These are phyloP conservation scores for Histomonas meleagridis DNA, from an alignment of 208 protist species.

Conservation along the genomic window DNA sequence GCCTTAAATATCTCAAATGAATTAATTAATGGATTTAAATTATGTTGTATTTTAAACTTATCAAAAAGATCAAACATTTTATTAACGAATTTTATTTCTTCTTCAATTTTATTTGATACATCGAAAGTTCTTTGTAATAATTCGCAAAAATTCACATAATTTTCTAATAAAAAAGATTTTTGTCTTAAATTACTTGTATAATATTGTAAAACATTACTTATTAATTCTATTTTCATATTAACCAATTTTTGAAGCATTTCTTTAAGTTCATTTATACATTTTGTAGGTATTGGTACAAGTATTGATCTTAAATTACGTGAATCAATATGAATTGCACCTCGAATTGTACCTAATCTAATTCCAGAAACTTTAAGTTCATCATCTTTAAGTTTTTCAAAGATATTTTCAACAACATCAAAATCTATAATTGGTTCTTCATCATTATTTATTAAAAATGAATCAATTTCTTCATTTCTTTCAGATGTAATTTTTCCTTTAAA, in stretches of 20 bases:
- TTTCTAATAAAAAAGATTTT: not conserved
- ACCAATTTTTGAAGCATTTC: not conserved
- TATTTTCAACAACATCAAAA: not conserved
- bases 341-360: not conserved
- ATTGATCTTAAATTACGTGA: not conserved
- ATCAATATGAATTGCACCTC: not conserved
- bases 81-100: conserved; percentile 21
- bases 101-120: not conserved
- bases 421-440: not conserved
- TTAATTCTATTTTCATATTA: not conserved
- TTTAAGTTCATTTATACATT: not conserved
- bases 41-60: not conserved
- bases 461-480: not conserved
- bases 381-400: not conserved
- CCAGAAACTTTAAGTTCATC: not conserved
- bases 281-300: not conserved
- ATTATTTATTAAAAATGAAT: not conserved
- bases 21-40: too few species aligned
- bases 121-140: not conserved
- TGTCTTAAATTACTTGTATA: not conserved
- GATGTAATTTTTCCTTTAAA: not conserved
- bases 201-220: not conserved
- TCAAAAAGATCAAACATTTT: not conserved
- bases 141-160: not conserved
- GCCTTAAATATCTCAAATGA: not conserved